Conservation (phyloP, 2,329 filamentous ascomycete genomes). For the Cylindrodendrum hubeiense region DNA sequence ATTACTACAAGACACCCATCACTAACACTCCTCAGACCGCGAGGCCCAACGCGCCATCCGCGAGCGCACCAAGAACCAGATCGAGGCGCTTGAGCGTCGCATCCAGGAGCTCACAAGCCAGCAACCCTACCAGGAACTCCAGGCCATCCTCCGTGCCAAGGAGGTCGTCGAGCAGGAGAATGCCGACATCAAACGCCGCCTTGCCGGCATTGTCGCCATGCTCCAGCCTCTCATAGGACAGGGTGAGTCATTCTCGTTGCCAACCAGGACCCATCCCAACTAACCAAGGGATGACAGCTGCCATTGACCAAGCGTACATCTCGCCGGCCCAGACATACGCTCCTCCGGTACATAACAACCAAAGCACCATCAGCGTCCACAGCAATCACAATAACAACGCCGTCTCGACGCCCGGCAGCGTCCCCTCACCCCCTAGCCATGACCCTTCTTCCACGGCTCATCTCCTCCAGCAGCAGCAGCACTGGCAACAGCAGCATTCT, state of each 20-base stretch:
- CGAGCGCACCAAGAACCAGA: constrained; percentile 84
- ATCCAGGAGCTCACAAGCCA: constrained; percentile 83
- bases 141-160: constrained; percentile 80
- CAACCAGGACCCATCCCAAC: background rate
- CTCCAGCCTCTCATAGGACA: constrained; percentile 68
- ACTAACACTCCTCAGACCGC: constrained; percentile 68
- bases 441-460: constrained; percentile 28
- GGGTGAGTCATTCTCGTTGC: constrained; percentile 32
- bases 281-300: constrained; percentile 36
- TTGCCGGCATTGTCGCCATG: constrained; percentile 74
- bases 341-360: constrained; percentile 36
- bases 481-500: constrained; percentile 12
- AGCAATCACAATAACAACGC: constrained; percentile 41
- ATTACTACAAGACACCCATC: constrained; percentile 13
- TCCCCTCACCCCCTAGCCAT: constrained; percentile 39
- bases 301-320: constrained; percentile 46
- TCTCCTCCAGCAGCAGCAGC: constrained; percentile 30
- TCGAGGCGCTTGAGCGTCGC: constrained; percentile 78
- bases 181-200: constrained; percentile 77
- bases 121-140: constrained; percentile 87
- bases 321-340: constrained; percentile 49
- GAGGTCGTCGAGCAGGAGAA: constrained; percentile 84
- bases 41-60: constrained; percentile 89
- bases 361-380: constrained; percentile 32
- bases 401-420: constrained; percentile 42